A percentile compares a stretch with the other conserved stretches of the same genome.
phyloP scores from a whole-genome alignment of 2,329 filamentous ascomycete genomes.

The Sporothrix humicola region DNA sequence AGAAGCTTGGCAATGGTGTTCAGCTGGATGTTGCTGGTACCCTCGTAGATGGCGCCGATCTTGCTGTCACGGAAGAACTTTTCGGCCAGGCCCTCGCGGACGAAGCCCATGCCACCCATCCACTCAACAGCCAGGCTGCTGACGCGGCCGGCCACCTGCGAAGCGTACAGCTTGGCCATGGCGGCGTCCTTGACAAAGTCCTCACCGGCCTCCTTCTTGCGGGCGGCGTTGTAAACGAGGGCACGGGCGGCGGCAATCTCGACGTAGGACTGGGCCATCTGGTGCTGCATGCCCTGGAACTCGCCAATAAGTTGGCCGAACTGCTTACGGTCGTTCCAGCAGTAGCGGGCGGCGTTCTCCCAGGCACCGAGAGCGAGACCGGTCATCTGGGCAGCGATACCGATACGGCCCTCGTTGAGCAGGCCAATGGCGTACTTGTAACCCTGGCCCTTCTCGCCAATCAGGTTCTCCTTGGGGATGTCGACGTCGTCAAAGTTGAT shows the following conservation, averaged over 20 bases:
- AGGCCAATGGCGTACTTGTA: conserved; percentile 98
- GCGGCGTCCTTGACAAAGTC: conserved; percentile 95
- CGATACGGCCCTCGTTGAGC: conserved; percentile 95
- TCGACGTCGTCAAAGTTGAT: conserved; percentile 97
- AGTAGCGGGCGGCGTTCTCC: conserved; percentile 92
- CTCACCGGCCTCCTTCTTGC: conserved; percentile 97
- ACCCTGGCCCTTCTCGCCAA: conserved; percentile 86
- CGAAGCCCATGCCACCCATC: conserved; percentile 99
- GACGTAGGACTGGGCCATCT: conserved; percentile 93
- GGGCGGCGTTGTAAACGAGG: conserved; percentile 91
- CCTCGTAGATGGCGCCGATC: conserved; percentile 98
- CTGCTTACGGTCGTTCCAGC: conserved; percentile 98
- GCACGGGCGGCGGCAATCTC: conserved; percentile 92
- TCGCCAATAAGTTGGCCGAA: conserved; percentile 92
- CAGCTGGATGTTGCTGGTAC: conserved; percentile 77
- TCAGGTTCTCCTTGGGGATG: conserved; percentile 83
- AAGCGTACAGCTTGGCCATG: conserved; percentile 96
- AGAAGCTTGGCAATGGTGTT: conserved; percentile 69
- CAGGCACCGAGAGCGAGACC: conserved; percentile 92
- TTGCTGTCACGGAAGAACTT: conserved; percentile 98
- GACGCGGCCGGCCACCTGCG: conserved; percentile 88
- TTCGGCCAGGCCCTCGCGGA: conserved; percentile 93
- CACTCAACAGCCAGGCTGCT: conserved; percentile 89
- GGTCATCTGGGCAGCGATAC: conserved; percentile 98
- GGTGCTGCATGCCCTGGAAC: conserved; percentile 99